These are phyloP conservation scores for Abrus precatorius DNA, from an alignment of 306 rosid genomes.

Conservation along the genomic window DNA sequence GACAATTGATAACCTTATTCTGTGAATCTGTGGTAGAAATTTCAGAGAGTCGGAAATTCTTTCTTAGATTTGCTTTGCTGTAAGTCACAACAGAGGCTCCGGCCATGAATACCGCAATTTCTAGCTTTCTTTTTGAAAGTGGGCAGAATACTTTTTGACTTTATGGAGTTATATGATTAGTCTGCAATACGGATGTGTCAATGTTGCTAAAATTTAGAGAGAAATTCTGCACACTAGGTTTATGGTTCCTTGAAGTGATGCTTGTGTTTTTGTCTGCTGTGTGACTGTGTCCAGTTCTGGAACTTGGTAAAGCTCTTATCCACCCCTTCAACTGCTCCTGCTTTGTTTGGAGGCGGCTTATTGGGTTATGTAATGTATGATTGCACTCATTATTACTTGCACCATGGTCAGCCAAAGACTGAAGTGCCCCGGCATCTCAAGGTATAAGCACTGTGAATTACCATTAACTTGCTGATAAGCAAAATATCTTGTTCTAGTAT, in stretches of 20 bases:
- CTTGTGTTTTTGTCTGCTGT: conserved; percentile 41
- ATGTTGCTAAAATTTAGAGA: conserved; percentile 29
- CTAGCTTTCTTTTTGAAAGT: conserved; percentile 33
- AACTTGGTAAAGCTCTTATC: conserved; percentile 71
- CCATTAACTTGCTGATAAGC: background rate
- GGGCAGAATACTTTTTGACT: background rate
- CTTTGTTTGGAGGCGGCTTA: conserved; percentile 87
- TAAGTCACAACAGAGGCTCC: conserved; percentile 24
- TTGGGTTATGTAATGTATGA: conserved; percentile 96
- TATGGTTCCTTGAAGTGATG: conserved; percentile 48
- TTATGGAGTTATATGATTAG: conserved; percentile 27
- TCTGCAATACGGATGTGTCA: conserved; percentile 30
- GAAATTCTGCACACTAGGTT: conserved; percentile 15
- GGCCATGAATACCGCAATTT: conserved; percentile 1
- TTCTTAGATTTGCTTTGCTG: conserved; percentile 15
- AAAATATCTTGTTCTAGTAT: conserved; percentile 26
- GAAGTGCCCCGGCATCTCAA: conserved; percentile 68
- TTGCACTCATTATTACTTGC: conserved; percentile 91
- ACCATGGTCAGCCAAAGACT: conserved; percentile 86
- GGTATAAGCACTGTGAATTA: conserved; percentile 58
- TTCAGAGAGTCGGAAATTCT: background rate
- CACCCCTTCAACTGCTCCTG: conserved; percentile 81
- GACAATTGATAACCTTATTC: conserved; percentile 21
- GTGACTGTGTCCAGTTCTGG: conserved; percentile 76
- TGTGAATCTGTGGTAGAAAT: background rate